A percentile compares a stretch with the other conserved stretches of the same genome.
These are phyloP conservation scores for Plasmodiophora brassicae DNA, from an alignment of 208 protist genomes.

Conservation along the genomic window DNA sequence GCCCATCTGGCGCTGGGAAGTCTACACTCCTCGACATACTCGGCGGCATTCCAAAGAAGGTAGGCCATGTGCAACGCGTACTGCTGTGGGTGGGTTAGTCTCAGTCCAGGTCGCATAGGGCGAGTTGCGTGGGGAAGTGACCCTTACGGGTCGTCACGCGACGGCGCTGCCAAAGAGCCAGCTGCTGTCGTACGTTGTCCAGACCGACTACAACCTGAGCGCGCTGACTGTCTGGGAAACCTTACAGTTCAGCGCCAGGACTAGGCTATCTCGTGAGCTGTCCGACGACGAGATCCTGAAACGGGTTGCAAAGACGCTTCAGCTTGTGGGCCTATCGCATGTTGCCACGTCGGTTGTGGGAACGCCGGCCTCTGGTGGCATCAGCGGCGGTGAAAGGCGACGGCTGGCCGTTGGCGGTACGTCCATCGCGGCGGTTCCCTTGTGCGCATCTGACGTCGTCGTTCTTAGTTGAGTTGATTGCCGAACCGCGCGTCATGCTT, in stretches of 20 bases:
- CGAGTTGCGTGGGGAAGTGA: neutral
- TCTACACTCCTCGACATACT: neutral
- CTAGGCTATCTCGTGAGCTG: neutral
- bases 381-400: neutral
- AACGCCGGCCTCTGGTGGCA: neutral
- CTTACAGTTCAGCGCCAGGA: neutral
- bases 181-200: slow-evolving; percentile 20
- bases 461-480: neutral
- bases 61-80: too few species aligned
- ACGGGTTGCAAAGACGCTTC: neutral
- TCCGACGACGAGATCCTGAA: neutral
- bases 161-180: neutral
- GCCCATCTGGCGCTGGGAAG: slow-evolving; percentile 13
- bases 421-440: too few species aligned
- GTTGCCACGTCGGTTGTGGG: neutral
- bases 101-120: too few species aligned
- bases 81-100: too few species aligned
- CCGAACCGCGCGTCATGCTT: neutral
- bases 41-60: neutral
- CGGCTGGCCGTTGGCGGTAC: slow-evolving; percentile 14
- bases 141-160: neutral
- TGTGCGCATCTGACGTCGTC: too few species aligned
- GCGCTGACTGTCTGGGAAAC: slow-evolving; percentile 17
- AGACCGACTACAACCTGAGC: neutral
- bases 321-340: neutral